Evolutionary conservation across 805 yeast genomes (phyloP).

Genomic region (Kluyveromyces starmeri): DNA sequence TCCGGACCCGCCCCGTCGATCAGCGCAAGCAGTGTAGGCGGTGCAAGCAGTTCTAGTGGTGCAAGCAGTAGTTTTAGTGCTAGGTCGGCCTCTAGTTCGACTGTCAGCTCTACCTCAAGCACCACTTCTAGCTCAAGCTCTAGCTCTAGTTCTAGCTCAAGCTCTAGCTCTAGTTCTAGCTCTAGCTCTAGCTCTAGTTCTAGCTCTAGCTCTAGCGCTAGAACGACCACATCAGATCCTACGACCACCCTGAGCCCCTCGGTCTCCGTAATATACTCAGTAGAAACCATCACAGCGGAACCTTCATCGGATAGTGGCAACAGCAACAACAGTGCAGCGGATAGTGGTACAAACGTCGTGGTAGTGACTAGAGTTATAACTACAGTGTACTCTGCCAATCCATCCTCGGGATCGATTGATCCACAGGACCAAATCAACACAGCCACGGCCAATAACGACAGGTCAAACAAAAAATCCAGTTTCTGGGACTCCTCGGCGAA

Average conservation of each 20-base stretch:
- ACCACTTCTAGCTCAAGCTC: slow-evolving; percentile 4
- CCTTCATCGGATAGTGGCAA: slow-evolving; percentile 3
- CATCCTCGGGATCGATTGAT: too few relatives aligned
- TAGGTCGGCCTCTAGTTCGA: neutral
- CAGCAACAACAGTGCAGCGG: neutral
- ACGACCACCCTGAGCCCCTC: neutral
- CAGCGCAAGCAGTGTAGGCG: neutral
- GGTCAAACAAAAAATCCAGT: slow-evolving; percentile 21
- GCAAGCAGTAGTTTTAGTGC: neutral
- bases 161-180: slow-evolving; percentile 6
- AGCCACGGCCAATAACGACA: neutral
- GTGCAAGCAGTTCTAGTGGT: slow-evolving; percentile 2
- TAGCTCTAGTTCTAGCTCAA: neutral
- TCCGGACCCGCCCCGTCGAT: slow-evolving; percentile 2
- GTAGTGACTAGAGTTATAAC: slow-evolving; percentile 13
- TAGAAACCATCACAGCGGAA: slow-evolving; percentile 14
- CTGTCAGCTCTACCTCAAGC: slow-evolving; percentile 8
- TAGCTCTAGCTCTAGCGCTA: neutral
- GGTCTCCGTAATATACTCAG: slow-evolving; percentile 16
- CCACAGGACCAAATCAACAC: slow-evolving; percentile 7
- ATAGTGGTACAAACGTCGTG: slow-evolving; percentile 1
- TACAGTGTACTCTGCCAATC: slow-evolving; percentile 11
- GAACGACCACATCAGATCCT: neutral
- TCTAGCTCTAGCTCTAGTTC: neutral
- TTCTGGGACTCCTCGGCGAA: slow-evolving; percentile 66